Evolutionary conservation across 306 rosid genomes (phyloP), one percentile per base, ranked within the genome.

Genomic region (Inga laurina): DNA sequence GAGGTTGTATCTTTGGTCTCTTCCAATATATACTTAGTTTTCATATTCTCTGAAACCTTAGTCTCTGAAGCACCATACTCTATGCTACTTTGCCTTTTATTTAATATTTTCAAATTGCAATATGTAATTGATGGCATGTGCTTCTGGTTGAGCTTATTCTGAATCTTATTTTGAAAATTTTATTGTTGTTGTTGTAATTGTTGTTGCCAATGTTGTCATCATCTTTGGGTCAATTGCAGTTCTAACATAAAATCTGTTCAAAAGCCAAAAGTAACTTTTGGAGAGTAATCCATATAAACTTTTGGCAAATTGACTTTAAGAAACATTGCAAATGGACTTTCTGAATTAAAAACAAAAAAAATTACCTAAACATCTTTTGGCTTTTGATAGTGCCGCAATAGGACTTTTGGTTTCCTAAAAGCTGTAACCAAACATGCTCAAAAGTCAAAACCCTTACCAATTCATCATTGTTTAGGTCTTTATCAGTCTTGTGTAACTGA

Each of bases 1-100:
- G 97, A 97, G 97, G 97, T 91, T 87, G 75, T 49, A 14, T 69
- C 0, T 74, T 64, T n/a, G 22, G 21, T 49, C 88, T 82, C 51
- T 62, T 76, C 64, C 32, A 9, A 43, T 21, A 35, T 19, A 59
- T 72, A 44, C 54, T 35, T 48, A 66, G 37, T 67, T 14, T 13
- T 61, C 30, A 15, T 73, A 46, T 22, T 52, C 7, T 52, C 57
- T 44, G 46, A 44, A 44, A 44, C 46, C 46, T 8, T 44, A 9
- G 10, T 45, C 49, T 45, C 14, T 54, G 61, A 54, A 21, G 64
- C 64, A 2, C 27, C 10, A 8, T 54, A 54, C 7, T 54, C 24
- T 8, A 21, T 43, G 75, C 19, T 44, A 21, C 69, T 32, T 71
- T 71, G 37, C 32, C 37, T 44, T 72, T 72, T 15, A 12, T 45